A percentile compares a stretch with the other conserved stretches of the same genome.
phyloP scores from a whole-genome alignment of 176 grass and related monocot genomes.

The Phyllostachys edulis region DNA sequence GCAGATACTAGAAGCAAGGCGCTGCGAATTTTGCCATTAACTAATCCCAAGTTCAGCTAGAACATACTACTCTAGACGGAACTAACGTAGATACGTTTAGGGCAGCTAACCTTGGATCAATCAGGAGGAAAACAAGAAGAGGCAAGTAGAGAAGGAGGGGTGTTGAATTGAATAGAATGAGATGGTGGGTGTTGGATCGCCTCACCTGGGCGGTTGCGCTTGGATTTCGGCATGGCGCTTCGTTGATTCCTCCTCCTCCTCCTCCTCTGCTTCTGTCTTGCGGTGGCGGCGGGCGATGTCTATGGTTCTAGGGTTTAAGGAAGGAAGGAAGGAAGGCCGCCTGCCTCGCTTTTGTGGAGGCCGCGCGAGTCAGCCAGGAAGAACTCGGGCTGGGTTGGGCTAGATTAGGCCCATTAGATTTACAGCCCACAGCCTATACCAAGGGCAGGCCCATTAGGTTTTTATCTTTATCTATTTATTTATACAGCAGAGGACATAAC shows the following conservation, averaged over 20 bases:
- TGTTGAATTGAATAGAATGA: background rate
- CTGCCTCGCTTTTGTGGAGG: no score
- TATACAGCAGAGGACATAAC: no score
- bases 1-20: no score
- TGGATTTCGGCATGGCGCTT: constrained; percentile 59
- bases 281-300: background rate
- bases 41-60: background rate
- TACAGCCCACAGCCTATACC: no score
- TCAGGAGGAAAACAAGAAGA: background rate
- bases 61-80: background rate
- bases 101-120: background rate
- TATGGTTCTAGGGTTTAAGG: background rate
- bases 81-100: background rate
- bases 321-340: no score
- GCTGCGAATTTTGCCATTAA: background rate
- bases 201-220: constrained; percentile 50
- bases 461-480: no score
- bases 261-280: background rate
- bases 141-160: background rate
- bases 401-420: no score
- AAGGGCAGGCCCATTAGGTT: no score
- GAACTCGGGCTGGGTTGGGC: no score
- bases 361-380: no score
- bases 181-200: background rate
- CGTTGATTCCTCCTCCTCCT: background rate